Conservation (phyloP, 2,329 filamentous ascomycete species). For the Aspergillus sp. region DNA sequence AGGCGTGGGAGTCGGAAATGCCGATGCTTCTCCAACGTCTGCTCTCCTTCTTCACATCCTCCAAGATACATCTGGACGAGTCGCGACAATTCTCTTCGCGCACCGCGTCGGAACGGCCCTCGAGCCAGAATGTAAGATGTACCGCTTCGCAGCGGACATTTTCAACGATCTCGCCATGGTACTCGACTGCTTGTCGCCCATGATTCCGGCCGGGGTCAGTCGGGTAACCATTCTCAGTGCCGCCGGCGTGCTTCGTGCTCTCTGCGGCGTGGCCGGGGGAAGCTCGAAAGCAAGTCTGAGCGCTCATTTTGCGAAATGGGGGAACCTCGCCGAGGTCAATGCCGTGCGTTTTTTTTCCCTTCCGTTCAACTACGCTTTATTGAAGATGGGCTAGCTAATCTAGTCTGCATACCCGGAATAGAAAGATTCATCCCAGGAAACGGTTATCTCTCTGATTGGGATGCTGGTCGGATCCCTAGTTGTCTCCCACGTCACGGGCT, state of each 20-base stretch:
- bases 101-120: conserved; percentile 78
- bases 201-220: conserved; percentile 58
- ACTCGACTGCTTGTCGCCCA: conserved; percentile 78
- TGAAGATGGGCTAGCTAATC: conserved; percentile 1
- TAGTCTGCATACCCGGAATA: conserved; percentile 21
- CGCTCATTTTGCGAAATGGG: conserved; percentile 83
- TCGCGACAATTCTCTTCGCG: conserved; percentile 85
- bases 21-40: conserved; percentile 72
- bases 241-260: conserved; percentile 61
- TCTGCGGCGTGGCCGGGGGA: conserved; percentile 88
- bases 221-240: conserved; percentile 60
- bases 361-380: background rate
- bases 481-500: conserved; percentile 71
- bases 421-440: conserved; percentile 94
- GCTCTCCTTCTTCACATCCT: conserved; percentile 80
- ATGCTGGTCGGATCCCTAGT: conserved; percentile 82
- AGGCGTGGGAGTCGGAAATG: conserved; percentile 82
- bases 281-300: conserved; percentile 88
- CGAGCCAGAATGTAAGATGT: conserved; percentile 88
- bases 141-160: conserved; percentile 80
- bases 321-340: conserved; percentile 90
- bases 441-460: conserved; percentile 82
- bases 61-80: conserved; percentile 75
- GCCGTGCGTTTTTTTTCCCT: conserved; percentile 52
- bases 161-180: conserved; percentile 87